Base-by-base conservation (phyloP, 495 filamentous ascomycete species). In the Lepidopterella palustris region DNA sequence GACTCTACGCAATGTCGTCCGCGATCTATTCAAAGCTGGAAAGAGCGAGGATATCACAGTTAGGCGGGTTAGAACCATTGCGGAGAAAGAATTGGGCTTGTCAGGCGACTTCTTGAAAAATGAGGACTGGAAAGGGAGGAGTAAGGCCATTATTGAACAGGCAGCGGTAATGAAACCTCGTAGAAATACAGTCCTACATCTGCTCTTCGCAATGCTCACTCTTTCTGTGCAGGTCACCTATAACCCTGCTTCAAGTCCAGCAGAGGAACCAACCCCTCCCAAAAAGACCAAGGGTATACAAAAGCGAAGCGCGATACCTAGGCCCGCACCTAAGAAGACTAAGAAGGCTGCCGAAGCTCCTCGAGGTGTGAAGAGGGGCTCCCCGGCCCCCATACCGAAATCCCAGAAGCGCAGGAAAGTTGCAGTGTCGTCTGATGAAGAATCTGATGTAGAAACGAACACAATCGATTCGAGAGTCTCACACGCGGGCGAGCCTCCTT, bases 111-210 rank as follows among this genome's bases (percentile, higher is more conserved):
- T 88, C 66, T 84, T 95, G 67, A 88, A 84, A 63, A 71, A 81
- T 42, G 70, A 63, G 3, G 70, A 78, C 18, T 97, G 92, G 93
- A 95, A 93, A 66, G 69, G 75, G n/a, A 80, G 79, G 63, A 95
- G 89, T 73, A 90, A 95, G 58, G 65, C 78, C 18, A 68, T 95
- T 27, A 89, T 97, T 55, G 78, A 80, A 58, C 77, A 81, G 15
- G 81, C 84, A 71, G 80, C 87, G 55, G 92, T 95, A 78, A 67
- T 84, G 76, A 51, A 15, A 25, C 26, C n/a, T 49, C n/a, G n/a
- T 61, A 21, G 57, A 23, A n/a, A n/a, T 49, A 15, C 21, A 2
- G n/a, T 20, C 11, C 15, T 18, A 20, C n/a, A 50, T 8, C 8
- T 18, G 8, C 45, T 24, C 20, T 29, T 23, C 31, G 25, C 32